Percentiles rank a stretch among this genome's conserved stretches.
Conservation (phyloP, 495 filamentous ascomycete species). For the Penicillium cosmopolitanum region DNA sequence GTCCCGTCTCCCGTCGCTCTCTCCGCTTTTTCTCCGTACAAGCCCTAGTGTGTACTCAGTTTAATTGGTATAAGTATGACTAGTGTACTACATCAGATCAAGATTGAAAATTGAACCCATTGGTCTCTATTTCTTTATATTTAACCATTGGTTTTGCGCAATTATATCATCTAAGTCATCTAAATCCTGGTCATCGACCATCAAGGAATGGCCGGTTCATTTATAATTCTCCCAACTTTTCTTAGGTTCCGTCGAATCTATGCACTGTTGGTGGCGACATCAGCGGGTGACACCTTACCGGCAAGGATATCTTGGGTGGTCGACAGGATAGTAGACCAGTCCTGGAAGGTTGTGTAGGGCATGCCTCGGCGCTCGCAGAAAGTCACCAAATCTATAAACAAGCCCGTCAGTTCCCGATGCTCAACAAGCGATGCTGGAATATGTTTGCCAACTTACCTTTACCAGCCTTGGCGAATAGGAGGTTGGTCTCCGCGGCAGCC, state of each 20-base stretch:
- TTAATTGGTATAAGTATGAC: too few species aligned
- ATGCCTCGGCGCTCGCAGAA: conserved; percentile 79
- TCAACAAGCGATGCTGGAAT: neutral
- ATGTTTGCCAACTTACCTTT: conserved; percentile 58
- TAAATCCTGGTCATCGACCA: conserved; percentile 3
- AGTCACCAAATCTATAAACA: conserved; percentile 68
- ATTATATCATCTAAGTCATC: conserved; percentile 10
- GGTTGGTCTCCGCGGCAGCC: conserved; percentile 83
- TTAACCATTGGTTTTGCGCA: conserved; percentile 3
- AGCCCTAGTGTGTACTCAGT: too few species aligned
- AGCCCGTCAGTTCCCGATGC: conserved; percentile 2
- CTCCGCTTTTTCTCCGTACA: conserved; percentile 8
- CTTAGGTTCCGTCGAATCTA: conserved; percentile 14
- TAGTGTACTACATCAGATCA: too few species aligned
- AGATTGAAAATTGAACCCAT: neutral
- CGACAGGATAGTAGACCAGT: conserved; percentile 74
- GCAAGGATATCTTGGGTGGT: conserved; percentile 73
- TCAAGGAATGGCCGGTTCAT: neutral
- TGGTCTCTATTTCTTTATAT: conserved; percentile 11
- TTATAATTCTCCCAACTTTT: conserved; percentile 9
- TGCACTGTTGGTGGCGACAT: conserved; percentile 30
- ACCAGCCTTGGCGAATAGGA: conserved; percentile 89
- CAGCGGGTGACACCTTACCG: conserved; percentile 52
- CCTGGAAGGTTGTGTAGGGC: conserved; percentile 79
- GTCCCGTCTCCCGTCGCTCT: neutral